Evolutionary conservation across 202 grass and related monocot species (phyloP), one percentile per base, ranked within the genome.

Genomic region (Schoenoplectus tabernaemontani): DNA sequence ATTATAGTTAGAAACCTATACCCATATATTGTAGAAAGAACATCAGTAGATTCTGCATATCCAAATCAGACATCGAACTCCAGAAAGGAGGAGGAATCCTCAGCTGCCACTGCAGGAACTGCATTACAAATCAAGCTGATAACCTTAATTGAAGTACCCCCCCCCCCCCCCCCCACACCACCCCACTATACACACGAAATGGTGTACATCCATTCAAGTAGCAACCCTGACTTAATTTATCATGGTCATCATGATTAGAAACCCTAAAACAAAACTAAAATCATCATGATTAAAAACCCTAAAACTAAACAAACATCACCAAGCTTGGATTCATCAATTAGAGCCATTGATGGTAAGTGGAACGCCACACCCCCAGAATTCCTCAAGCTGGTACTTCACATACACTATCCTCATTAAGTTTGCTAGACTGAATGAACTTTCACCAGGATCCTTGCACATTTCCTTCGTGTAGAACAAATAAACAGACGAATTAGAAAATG

Each of bases 321-420:
- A 82, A 75, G 88, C 37, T 50, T 32, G 39, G 69, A 16, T 24
- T 73, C 81, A 20, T 41, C 54, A n/a, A 87, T 12, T 7, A 87
- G 22, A 70, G 89, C 81, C 7, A 76, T 36, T 32, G 85, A 85
- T 1, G 90, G 58, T 62, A 79, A 79, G 44, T 69, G 82, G 12
- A 91, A 82, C 1, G 91, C 84, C 0, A 93, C 91, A 9, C 60
- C 75, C 80, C 86, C 91, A 13, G n/a, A 84, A 87, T 42, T 88
- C 69, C 84, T 90, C 83, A 0, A 20, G 37, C 1, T 83, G 85
- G 47, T 97, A 94, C 56, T 97, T 94, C 81, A 84, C 86, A 76
- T 90, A 94, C 0, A 88, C 89, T 0, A 87, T 83, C 76, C 56
- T 90, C 46, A 92, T 67, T 50, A 2, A n/a, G n/a, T n/a, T 50